A percentile compares a stretch with the other conserved stretches of the same genome.
These are phyloP conservation scores for Aspergillus arachidicola DNA, from an alignment of 2,329 filamentous ascomycete genomes.

Conservation along the genomic window DNA sequence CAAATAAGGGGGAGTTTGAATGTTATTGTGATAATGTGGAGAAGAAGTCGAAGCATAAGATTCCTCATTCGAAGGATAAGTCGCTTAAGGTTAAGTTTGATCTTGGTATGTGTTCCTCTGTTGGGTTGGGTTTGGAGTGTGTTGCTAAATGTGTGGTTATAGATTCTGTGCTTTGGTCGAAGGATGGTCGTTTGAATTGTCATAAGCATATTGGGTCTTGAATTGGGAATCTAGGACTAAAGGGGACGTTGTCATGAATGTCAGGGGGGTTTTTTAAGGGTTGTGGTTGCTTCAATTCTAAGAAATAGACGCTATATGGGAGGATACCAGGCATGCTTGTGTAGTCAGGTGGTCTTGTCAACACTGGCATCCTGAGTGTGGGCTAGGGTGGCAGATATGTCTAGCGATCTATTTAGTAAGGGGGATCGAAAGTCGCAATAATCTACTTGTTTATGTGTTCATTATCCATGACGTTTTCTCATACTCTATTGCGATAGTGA, in stretches of 20 bases:
- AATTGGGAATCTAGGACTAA: accelerated
- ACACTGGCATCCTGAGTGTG: no score
- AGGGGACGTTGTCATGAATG: not conserved
- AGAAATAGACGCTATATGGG: not conserved
- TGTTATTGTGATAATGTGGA: not conserved
- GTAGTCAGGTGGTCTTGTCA: no score
- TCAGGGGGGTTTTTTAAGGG: not conserved
- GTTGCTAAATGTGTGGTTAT: not conserved
- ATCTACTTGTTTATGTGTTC: no score
- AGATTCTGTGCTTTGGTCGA: not conserved
- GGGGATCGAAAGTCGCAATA: no score
- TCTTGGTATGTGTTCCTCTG: not conserved
- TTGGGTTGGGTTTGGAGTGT: no score
- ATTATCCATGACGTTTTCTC: no score
- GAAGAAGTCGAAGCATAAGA: not conserved
- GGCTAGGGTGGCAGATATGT: no score
- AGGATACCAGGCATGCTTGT: not conserved
- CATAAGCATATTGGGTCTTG: not conserved
- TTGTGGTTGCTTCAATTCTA: not conserved
- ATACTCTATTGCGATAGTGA: no score
- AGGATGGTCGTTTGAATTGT: not conserved
- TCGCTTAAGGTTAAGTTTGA: not conserved
- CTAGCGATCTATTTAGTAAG: no score
- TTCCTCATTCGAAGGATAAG: not conserved
- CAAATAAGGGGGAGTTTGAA: not conserved